Conservation (phyloP, 192 early-diverging fungal genomes). For the Rhizophagus prolifer region DNA sequence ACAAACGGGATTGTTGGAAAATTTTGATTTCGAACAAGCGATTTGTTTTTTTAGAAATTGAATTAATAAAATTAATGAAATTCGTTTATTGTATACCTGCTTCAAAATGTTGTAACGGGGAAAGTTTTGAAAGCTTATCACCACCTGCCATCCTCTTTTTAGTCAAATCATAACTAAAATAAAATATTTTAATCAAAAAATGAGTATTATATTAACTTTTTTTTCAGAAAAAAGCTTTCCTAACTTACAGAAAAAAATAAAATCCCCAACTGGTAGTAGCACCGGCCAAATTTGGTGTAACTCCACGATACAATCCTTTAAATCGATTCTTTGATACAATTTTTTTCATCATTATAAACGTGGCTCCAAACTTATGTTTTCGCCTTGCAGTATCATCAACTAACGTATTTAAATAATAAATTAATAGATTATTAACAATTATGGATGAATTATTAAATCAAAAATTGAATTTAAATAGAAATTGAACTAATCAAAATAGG, state of each 20-base stretch:
- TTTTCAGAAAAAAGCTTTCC: constrained; percentile 24
- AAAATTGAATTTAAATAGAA: background rate
- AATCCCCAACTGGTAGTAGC: constrained; percentile 92
- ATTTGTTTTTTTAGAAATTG: background rate
- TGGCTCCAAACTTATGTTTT: constrained; percentile 62
- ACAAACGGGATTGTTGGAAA: too few relatives aligned
- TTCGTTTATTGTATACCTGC: constrained; percentile 52
- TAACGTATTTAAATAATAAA: background rate
- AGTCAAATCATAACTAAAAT: constrained; percentile 58
- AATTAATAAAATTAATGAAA: background rate
- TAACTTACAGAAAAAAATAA: constrained; percentile 91
- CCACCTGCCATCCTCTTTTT: constrained; percentile 64
- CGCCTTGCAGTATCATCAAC: constrained; percentile 52
- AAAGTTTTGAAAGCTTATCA: constrained; percentile 53
- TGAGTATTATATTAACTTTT: background rate
- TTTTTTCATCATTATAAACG: constrained; percentile 58
- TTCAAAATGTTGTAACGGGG: constrained; percentile 74
- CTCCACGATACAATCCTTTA: constrained; percentile 86
- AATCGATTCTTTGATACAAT: constrained; percentile 63
- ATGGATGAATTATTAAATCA: background rate
- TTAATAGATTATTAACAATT: background rate
- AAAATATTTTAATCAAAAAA: background rate
- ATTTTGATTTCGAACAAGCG: background rate
- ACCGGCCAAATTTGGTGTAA: constrained; percentile 87
- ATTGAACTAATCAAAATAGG: background rate